Base-by-base conservation (phyloP, 2,329 filamentous ascomycete genomes). In the Ambrosiella cleistominuta region DNA sequence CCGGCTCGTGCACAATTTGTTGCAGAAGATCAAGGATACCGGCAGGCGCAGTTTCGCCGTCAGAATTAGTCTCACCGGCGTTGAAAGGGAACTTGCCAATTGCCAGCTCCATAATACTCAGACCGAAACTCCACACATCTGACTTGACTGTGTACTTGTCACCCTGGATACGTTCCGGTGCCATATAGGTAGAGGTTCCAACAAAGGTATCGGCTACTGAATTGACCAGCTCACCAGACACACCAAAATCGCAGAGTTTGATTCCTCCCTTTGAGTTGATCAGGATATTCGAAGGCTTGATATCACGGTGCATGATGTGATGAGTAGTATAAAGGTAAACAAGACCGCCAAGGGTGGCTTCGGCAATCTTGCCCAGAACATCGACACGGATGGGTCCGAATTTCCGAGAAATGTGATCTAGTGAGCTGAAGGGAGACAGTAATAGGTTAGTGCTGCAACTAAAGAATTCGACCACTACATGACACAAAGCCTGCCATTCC, bases 101-200 rank as follows among this genome's bases (percentile, higher is more conserved):
- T 39, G 93, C 93, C 64, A 98, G 74, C 71, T 98, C 93, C 90
- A 98, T 97, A 62, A 98, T 82, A 0, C 85, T 85, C 63, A 98
- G 75, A 38, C 93, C 93, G 62, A 96, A 94, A 78, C 90, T 96
- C 93, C 93, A 98, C 3, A 98, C 93, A 69, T 98, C 93, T 11
- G 90, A 96, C 70, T 96, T 96, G 66, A 98, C 91, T 0, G 91
- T 95, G 71, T 98, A 98, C 65, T 88, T 89, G 63, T 93, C 89
- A 62, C 93, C 93, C 69, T 97, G 90, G 64, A 98, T 98, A 69
- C 93, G 82, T 74, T 98, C 93, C 0, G 93, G 93, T 0, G 93
- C 93, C 93, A 98, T 98, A 75, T 98, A 98, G 58, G 93, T 98
- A 42, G 93, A 96, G 1, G 93, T 98, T 57, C 93, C 93, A 40